Evolutionary conservation across 768 basidiomycete genomes (phyloP), one percentile per base, ranked within the genome.

Genomic region (Sporobolomyces roseus): DNA sequence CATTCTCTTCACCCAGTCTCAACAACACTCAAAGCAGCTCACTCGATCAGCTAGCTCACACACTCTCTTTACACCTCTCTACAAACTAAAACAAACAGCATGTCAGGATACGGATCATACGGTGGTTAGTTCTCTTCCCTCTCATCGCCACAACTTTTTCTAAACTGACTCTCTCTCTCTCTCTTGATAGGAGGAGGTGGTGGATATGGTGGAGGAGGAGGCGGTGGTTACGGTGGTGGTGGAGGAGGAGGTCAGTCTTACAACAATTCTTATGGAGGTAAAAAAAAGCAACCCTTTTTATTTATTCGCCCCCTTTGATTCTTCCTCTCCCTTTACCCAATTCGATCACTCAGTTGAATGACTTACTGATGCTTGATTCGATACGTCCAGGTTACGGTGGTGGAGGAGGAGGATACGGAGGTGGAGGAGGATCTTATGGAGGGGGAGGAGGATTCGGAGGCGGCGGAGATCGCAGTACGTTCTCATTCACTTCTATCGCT

Each of bases 381-480:
- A 19, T 36, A 19, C 14, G 48, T 3, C 50, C 50, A 46, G 64
- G 68, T 10, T 63, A 64, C 72, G 63, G 63, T 32, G 66, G 66
- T 8, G 69, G 69, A 19, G 63, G 65, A 59, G 65, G 61, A 51
- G 53, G 54, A 10, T 59, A 61, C 65, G 70, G 65, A 10, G 56
- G 66, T 8, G 70, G 62, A 25, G 74, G 72, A 36, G 70, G 71
- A 19, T 72, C 70, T 23, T 70, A 68, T 43, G 81, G 83, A 43
- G 80, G 83, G 27, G 81, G 83, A 29, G 82, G 84, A 12, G 83
- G 85, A 2, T 82, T 85, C 5, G 81, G 86, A 48, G 58, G 78
- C 33, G n/a, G n/a, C n/a, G n/a, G n/a, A n/a, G 89, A 91, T 79
- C 86, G 82, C 75, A 73, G 71, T 72, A n/a, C 30, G 71, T 72